Evolutionary conservation across 805 yeast species (phyloP), one percentile per base, ranked within the genome.

Genomic region (Schwanniomyces yamadae): DNA sequence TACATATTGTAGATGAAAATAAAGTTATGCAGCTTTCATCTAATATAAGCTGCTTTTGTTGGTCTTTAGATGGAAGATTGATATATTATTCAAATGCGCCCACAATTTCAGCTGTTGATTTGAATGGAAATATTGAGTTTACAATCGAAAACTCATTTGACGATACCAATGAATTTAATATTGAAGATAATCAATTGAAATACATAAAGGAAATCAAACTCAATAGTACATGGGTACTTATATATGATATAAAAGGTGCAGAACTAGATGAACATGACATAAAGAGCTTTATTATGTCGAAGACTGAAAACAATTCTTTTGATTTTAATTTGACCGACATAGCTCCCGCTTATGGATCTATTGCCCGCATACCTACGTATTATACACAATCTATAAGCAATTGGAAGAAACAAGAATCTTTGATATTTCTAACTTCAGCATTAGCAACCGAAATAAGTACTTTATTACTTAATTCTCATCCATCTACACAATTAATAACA

Each of bases 371-470:
- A 26, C 69, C 76, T 2, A 48, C 69, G 2, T 67, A 69, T 30
- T 82, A 82, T 49, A 39, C 66, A 1, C 53, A 63, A 3, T 35
- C 46, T 2, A 48, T 81, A 7, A 46, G 55, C 15, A 48, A 63
- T 13, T 72, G 86, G 73, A 54, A 69, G 5, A 42, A 51, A 4
- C 46, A 41, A 4, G 27, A 27, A 40, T 54, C 17, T 33, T 52
- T 41, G 52, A 62, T 42, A 4, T 53, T 87, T 14, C 40, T 83
- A 1, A 75, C 85, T 1, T 74, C 83, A 2, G 75, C 89, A 0
- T 70, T 78, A 16, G 77, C 93, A 0, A 69, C 84, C 3, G 95
- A 85, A 36, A 50, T 84, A 11, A 59, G 75, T 6, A 59, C 81
- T 4, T 13, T 45, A 11, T 24, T 24, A 11, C 28, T 52, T 9